Conservation (phyloP, 305 asterid species). For the Fraxinus greggii region DNA sequence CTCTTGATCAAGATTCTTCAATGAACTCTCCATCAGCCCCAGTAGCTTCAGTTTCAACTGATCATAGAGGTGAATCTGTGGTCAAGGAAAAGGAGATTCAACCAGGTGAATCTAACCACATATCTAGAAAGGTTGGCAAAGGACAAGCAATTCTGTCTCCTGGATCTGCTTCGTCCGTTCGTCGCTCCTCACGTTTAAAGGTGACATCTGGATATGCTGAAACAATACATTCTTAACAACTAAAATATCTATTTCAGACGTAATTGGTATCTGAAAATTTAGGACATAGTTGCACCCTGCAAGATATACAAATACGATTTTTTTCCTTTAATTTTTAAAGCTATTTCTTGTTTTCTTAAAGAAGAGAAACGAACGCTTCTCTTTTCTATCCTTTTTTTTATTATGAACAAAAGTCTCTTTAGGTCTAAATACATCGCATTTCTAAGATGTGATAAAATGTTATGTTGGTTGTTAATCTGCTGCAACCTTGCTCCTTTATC, state of each 20-base stretch:
- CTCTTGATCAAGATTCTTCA: slow-evolving; percentile 45
- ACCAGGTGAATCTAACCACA: slow-evolving; percentile 33
- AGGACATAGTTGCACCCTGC: not conserved
- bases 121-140: slow-evolving; percentile 47
- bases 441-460: not conserved
- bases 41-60: slow-evolving; percentile 58
- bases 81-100: slow-evolving; percentile 40
- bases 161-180: slow-evolving; percentile 55
- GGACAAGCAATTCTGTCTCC: slow-evolving; percentile 46
- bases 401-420: not conserved
- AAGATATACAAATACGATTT: not conserved
- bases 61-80: slow-evolving; percentile 49
- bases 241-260: not conserved
- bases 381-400: not conserved
- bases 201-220: slow-evolving; percentile 30
- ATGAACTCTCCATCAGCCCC: slow-evolving; percentile 55
- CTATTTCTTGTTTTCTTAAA: not conserved
- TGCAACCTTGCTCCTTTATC: not conserved
- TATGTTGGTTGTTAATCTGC: not conserved
- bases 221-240: not conserved
- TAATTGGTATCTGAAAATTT: not conserved
- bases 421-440: not conserved
- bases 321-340: not conserved
- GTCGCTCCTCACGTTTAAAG: slow-evolving; percentile 74
- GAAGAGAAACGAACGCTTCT: not conserved